Percentiles rank a stretch among this genome's conserved stretches.
Conservation (phyloP, 805 yeast species). For the Ogataea paradorogensis region DNA sequence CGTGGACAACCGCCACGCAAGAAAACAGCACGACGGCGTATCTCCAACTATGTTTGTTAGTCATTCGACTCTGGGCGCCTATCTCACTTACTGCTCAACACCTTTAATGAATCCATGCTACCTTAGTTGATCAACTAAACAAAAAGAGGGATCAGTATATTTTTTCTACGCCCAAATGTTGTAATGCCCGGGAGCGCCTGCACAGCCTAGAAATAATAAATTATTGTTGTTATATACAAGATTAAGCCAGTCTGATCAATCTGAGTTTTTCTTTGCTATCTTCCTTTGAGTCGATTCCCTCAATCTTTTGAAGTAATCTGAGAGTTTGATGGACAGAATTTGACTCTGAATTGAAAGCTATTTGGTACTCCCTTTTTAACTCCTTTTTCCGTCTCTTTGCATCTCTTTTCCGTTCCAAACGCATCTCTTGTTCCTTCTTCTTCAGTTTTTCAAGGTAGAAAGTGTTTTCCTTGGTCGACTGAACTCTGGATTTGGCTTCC, state of each 20-base stretch:
- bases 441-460: conserved; percentile 32
- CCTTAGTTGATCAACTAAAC: neutral
- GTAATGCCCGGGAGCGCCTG: neutral
- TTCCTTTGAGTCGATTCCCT: conserved; percentile 18
- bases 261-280: conserved; percentile 28
- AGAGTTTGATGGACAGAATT: too few relatives aligned
- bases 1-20: conserved; percentile 30
- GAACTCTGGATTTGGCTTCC: conserved; percentile 53
- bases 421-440: conserved; percentile 32
- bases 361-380: conserved; percentile 24
- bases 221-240: conserved; percentile 4
- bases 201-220: conserved; percentile 8
- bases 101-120: conserved; percentile 16
- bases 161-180: conserved; percentile 8
- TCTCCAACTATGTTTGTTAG: conserved; percentile 29
- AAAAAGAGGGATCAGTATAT: conserved; percentile 8
- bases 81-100: conserved; percentile 18
- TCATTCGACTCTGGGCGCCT: neutral
- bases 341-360: conserved; percentile 25
- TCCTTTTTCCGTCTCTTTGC: conserved; percentile 25
- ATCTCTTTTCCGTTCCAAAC: conserved; percentile 25
- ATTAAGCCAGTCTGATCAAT: conserved; percentile 12
- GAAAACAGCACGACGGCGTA: conserved; percentile 28
- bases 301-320: too few relatives aligned
- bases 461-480: conserved; percentile 35